Conservation (phyloP, 768 basidiomycete genomes). For the Trametes coccinea region DNA sequence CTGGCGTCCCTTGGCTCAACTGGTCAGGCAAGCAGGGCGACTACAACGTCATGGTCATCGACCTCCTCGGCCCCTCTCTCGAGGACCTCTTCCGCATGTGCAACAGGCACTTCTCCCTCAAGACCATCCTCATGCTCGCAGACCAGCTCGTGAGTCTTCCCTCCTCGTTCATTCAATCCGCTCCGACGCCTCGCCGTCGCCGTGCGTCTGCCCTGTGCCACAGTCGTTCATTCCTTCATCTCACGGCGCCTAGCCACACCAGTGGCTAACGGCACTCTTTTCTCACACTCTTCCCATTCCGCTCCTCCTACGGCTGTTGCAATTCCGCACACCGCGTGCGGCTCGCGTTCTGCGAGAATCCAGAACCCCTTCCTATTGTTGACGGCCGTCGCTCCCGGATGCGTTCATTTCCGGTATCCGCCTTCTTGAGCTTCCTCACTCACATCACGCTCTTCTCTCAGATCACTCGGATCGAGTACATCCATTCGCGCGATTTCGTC, state of each 20-base stretch:
- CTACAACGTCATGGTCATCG: conserved; percentile 98
- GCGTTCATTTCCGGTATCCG: conserved; percentile 13
- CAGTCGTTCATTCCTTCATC: not conserved
- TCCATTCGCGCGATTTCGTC: conserved; percentile 91
- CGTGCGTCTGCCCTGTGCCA: not conserved
- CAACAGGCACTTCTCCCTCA: conserved; percentile 90
- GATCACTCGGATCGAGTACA: conserved; percentile 96
- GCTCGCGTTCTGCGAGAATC: not conserved
- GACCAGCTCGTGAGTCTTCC: conserved; percentile 81
- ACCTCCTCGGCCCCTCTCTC: conserved; percentile 88
- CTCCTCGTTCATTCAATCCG: too few species aligned
- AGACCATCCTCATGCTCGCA: conserved; percentile 90
- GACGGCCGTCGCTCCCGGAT: not conserved
- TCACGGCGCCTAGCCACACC: conserved; percentile 7
- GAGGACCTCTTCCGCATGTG: conserved; percentile 88
- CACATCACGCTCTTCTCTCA: conserved; percentile 34
- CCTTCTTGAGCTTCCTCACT: conserved; percentile 14
- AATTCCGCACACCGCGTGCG: not conserved
- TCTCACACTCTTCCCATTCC: not conserved
- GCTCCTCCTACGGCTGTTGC: not conserved
- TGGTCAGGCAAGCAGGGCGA: conserved; percentile 90
- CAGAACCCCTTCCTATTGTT: not conserved
- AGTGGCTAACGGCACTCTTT: not conserved
- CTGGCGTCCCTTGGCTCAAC: conserved; percentile 89
- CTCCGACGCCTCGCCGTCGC: conserved; percentile 1